Evolutionary conservation across 2,329 filamentous ascomycete genomes (phyloP).

Genomic region (Pseudocercospora cruenta): DNA sequence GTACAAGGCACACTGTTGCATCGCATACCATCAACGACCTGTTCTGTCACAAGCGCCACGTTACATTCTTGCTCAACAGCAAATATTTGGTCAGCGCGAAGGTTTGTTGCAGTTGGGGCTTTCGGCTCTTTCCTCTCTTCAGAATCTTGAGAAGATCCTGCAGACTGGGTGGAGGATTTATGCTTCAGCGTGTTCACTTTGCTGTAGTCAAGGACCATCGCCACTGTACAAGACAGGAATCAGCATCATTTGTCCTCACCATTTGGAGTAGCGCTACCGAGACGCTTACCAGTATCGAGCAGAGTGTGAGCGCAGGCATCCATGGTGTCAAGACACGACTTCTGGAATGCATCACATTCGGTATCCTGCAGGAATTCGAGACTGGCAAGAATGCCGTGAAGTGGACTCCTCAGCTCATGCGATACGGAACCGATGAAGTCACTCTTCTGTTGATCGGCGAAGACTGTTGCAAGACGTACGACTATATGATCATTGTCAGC

Average conservation of each 20-base stretch:
- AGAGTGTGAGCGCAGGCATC: constrained; percentile 28
- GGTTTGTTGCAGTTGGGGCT: constrained; percentile 14
- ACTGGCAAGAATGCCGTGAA: constrained; percentile 35
- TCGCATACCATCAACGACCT: constrained; percentile 25
- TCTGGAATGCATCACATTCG: constrained; percentile 29
- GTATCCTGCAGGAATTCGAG: constrained; percentile 55
- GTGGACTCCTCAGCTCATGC: constrained; percentile 53
- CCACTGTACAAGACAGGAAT: not conserved
- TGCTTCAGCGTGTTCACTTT: constrained; percentile 22
- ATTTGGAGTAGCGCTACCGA: not conserved
- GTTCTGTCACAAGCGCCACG: constrained; percentile 25
- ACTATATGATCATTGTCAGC: constrained; percentile 19
- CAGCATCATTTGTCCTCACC: not conserved
- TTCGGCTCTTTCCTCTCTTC: constrained; percentile 7
- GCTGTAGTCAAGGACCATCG: constrained; percentile 31
- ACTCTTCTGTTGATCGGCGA: constrained; percentile 51
- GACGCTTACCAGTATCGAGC: constrained; percentile 19
- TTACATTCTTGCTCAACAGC: constrained; percentile 26
- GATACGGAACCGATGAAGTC: constrained; percentile 52
- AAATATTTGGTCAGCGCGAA: constrained; percentile 22
- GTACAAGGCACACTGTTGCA: no score
- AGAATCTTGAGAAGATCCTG: constrained; percentile 16
- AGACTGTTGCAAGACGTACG: constrained; percentile 40
- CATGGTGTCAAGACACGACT: constrained; percentile 27
- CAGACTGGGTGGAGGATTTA: constrained; percentile 11